These are phyloP conservation scores for Ocimum tenuiflorum DNA, from an alignment of 257 asterid species.

Conservation along the genomic window DNA sequence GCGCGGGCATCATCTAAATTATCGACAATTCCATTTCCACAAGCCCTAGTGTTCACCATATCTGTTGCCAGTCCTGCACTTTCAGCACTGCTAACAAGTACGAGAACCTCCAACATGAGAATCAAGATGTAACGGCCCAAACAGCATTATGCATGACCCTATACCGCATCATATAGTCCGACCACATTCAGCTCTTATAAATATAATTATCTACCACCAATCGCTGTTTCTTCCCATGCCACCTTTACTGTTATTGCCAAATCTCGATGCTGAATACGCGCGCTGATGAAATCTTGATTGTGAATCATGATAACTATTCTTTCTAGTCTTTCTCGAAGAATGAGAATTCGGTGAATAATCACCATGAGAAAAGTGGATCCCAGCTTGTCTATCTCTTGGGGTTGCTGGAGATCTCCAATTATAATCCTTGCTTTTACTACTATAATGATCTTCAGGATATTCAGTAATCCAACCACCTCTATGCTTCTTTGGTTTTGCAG, in stretches of 20 bases:
- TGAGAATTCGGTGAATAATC: slow-evolving; percentile 38
- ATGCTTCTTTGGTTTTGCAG: slow-evolving; percentile 43
- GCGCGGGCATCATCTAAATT: no score
- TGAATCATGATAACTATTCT: slow-evolving; percentile 26
- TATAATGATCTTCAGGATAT: slow-evolving; percentile 39
- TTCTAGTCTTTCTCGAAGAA: slow-evolving; percentile 30
- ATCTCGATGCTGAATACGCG: slow-evolving; percentile 49
- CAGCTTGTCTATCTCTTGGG: slow-evolving; percentile 34
- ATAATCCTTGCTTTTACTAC: slow-evolving; percentile 21
- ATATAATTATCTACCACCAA: slow-evolving; percentile 28
- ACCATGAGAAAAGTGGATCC: slow-evolving; percentile 19
- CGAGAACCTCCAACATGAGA: neutral
- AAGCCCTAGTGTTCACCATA: neutral
- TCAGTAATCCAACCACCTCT: slow-evolving; percentile 73
- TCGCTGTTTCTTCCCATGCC: slow-evolving; percentile 38
- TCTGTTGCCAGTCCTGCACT: neutral
- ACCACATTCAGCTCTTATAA: neutral
- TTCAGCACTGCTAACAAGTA: neutral
- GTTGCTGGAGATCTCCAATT: slow-evolving; percentile 59
- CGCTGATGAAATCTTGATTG: slow-evolving; percentile 31
- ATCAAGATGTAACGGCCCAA: neutral
- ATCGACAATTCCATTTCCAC: neutral
- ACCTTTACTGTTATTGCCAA: slow-evolving; percentile 31
- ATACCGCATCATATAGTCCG: neutral
- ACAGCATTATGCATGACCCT: neutral